A percentile compares a stretch with the other conserved stretches of the same genome.
Evolutionary conservation across 768 basidiomycete genomes (phyloP).

Genomic region (Suillus brevipes): DNA sequence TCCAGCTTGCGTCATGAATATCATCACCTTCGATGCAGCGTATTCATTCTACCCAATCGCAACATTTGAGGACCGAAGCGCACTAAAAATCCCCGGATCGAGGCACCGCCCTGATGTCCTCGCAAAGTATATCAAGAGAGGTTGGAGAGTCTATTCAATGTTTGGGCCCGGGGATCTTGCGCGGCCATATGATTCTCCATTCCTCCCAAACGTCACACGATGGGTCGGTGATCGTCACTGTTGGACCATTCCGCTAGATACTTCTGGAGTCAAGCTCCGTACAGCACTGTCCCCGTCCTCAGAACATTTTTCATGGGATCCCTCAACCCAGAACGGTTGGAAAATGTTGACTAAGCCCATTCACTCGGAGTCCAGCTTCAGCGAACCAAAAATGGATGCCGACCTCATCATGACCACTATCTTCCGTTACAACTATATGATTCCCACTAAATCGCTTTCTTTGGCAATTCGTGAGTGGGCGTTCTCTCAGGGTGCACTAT

Average conservation of each 20-base stretch:
- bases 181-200: slow-evolving; percentile 10
- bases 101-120: slow-evolving; percentile 12
- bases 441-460: slow-evolving; percentile 15
- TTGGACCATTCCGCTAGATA: slow-evolving; percentile 34
- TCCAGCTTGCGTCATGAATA: slow-evolving; percentile 45
- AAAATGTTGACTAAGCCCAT: background rate
- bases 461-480: slow-evolving; percentile 11
- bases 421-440: slow-evolving; percentile 28
- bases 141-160: slow-evolving; percentile 32
- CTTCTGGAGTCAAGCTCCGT: slow-evolving; percentile 14
- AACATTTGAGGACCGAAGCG: slow-evolving; percentile 37
- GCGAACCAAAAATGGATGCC: background rate
- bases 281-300: slow-evolving; percentile 15
- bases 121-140: slow-evolving; percentile 38
- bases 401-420: slow-evolving; percentile 18
- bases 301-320: slow-evolving; percentile 16
- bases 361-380: too few species aligned
- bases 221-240: slow-evolving; percentile 33
- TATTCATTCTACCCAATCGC: slow-evolving; percentile 43
- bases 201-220: slow-evolving; percentile 24
- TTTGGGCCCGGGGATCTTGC: slow-evolving; percentile 7
- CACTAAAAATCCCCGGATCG: slow-evolving; percentile 21
- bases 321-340: slow-evolving; percentile 23
- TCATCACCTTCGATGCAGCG: slow-evolving; percentile 41
- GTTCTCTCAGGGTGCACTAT: slow-evolving; percentile 4